Conservation (phyloP, 2,329 filamentous ascomycete species). For the Colletotrichum falcatum region DNA sequence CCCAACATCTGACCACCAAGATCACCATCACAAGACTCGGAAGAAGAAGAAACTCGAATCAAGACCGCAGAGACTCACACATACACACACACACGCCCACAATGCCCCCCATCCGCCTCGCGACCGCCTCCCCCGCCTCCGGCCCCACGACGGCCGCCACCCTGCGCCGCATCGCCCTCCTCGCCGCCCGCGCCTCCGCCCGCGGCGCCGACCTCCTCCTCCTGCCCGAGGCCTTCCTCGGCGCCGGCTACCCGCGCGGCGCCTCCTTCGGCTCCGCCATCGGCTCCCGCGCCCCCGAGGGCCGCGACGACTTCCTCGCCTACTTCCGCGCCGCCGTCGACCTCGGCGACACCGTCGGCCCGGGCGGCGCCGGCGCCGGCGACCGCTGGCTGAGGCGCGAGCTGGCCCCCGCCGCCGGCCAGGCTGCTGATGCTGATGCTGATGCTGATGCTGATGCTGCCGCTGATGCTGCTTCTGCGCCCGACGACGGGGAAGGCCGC, state of each 20-base stretch:
- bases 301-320: constrained; percentile 83
- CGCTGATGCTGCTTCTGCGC: no score
- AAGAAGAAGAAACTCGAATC: no score
- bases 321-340: constrained; percentile 87
- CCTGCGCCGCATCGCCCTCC: constrained; percentile 72
- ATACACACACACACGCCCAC: not conserved
- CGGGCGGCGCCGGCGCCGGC: constrained; percentile 72
- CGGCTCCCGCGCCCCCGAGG: constrained; percentile 74
- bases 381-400: constrained; percentile 76
- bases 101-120: constrained; percentile 58
- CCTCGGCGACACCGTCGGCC: constrained; percentile 79
- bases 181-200: constrained; percentile 72
- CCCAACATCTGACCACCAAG: not conserved
- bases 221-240: constrained; percentile 92
- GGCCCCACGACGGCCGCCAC: constrained; percentile 67
- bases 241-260: constrained; percentile 85
- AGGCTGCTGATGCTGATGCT: not conserved
- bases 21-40: not conserved
- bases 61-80: no score
- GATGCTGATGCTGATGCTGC: not conserved
- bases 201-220: constrained; percentile 75
- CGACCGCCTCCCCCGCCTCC: constrained; percentile 67
- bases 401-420: constrained; percentile 55
- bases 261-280: constrained; percentile 81
- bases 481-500: constrained; percentile 47